A percentile compares a stretch with the other conserved stretches of the same genome.
These are phyloP conservation scores for Alternaria sp. DNA, from an alignment of 2,329 filamentous ascomycete genomes.

Conservation along the genomic window DNA sequence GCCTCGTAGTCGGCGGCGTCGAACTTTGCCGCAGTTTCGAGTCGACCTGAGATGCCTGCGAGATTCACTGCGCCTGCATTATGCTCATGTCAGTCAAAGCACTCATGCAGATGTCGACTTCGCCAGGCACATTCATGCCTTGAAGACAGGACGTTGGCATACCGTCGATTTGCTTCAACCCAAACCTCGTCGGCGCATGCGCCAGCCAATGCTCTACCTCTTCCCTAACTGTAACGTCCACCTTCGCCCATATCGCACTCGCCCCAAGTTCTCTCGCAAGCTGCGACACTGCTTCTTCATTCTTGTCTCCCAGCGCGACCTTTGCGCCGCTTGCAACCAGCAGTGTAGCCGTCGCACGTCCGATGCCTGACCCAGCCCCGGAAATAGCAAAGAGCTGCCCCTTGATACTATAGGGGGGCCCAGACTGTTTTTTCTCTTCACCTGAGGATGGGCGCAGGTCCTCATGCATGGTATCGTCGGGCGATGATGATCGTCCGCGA, in stretches of 20 bases:
- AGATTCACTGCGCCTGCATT: slow-evolving; percentile 8
- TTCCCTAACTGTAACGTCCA: slow-evolving; percentile 44
- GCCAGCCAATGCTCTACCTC: slow-evolving; percentile 30
- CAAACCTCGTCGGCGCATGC: not conserved
- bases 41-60: slow-evolving; percentile 52
- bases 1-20: slow-evolving; percentile 42
- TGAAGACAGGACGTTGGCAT: not conserved
- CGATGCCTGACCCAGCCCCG: slow-evolving; percentile 20
- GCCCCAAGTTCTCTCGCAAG: slow-evolving; percentile 14
- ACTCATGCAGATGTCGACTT: slow-evolving; percentile 5
- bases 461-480: not conserved
- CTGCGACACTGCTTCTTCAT: slow-evolving; percentile 16
- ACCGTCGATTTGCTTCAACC: slow-evolving; percentile 31
- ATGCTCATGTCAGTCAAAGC: not conserved
- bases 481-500: not conserved
- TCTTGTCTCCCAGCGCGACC: slow-evolving; percentile 13
- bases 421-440: not conserved
- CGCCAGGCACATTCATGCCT: not conserved
- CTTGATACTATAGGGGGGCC: not conserved
- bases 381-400: slow-evolving; percentile 16
- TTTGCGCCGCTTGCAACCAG: slow-evolving; percentile 4
- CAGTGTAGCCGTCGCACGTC: slow-evolving; percentile 10
- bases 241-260: slow-evolving; percentile 5
- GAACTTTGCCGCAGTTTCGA: slow-evolving; percentile 28
- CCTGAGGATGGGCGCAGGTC: not conserved